Conservation (phyloP, 495 filamentous ascomycete genomes). For the Venustampulla echinocandica region DNA sequence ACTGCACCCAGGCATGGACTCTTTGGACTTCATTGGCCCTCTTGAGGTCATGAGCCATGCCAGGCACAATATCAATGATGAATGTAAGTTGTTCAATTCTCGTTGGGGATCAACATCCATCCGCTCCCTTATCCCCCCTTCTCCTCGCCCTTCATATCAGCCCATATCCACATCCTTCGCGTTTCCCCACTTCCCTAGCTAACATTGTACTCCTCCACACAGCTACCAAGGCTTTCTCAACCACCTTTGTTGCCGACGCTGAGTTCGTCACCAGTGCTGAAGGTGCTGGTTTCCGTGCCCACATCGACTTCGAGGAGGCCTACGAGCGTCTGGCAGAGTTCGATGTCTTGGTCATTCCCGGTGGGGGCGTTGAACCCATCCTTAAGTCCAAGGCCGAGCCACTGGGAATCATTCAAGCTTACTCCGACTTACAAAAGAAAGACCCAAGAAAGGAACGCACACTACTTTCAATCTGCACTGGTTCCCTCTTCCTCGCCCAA, state of each 20-base stretch:
- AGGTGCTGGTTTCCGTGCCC: constrained; percentile 66
- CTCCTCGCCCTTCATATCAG: neutral
- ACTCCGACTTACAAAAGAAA: constrained; percentile 52
- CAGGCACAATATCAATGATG: constrained; percentile 51
- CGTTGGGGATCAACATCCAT: constrained; percentile 7
- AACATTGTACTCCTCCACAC: constrained; percentile 2
- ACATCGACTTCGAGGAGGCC: constrained; percentile 59
- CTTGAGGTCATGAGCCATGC: constrained; percentile 54
- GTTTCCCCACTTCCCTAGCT: neutral
- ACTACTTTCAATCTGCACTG: constrained; percentile 68
- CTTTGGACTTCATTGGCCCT: constrained; percentile 59
- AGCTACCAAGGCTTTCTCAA: constrained; percentile 55
- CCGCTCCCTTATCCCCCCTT: neutral
- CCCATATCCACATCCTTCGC: neutral
- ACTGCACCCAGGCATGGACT: constrained; percentile 39
- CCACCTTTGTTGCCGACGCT: constrained; percentile 53
- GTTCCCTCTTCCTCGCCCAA: constrained; percentile 61
- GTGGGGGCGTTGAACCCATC: constrained; percentile 45
- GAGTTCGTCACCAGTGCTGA: constrained; percentile 54
- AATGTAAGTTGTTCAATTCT: constrained; percentile 36
- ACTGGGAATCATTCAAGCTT: constrained; percentile 54
- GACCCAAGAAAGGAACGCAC: constrained; percentile 64
- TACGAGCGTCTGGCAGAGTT: constrained; percentile 55
- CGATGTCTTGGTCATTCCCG: constrained; percentile 62
- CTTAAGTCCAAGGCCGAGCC: constrained; percentile 53